Base-by-base conservation (phyloP, 768 basidiomycete genomes). In the Hirschioporus abietinus region DNA sequence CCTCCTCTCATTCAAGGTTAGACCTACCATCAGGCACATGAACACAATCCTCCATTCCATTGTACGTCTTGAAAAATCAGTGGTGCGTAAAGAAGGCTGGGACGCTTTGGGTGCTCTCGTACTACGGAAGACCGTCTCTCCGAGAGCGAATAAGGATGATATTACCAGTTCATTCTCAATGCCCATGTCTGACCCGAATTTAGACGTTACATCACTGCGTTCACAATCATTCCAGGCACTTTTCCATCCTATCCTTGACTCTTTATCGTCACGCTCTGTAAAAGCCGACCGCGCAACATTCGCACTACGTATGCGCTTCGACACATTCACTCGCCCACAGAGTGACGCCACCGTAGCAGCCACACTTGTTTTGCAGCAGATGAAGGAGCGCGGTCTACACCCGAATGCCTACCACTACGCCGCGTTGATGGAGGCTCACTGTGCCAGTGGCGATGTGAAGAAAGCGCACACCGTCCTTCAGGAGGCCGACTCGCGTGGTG, bases 391-490 rank as follows among this genome's bases (percentile, higher is more conserved):
- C 66, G 93, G 93, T 10, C 80, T 95, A 65, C 84, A 84, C 62
- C 88, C 91, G 10, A 90, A 86, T 71, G 80, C 81, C 65, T 86
- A 91, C 72, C 93, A 95, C 75, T 89, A 87, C 70, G 80, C 81
- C 34, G 87, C 91, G 64, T 77, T 95, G 66, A 88, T 95, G 83
- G 87, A 91, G 70, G 91, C 90, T n/a, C 88, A 88, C 70, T 76
- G 82, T 20, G 79, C 76, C 2, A 75, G 76, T 0, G 91, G 90
- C n/a, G 81, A 93, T 74, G 78, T 89, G 68, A 71, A 75, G 17
- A 79, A 79, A 23, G 90, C 92, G 26, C 75, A 81, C 66, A 79
- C 80, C 63, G 77, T 87, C 58, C 82, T 95, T 79, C 35, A 63
- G 8, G 77, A 76, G 67, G 76, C 84, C 20, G 84, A 87, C 27